Conservation (phyloP, 768 basidiomycete species). For the Suillus lakei region DNA sequence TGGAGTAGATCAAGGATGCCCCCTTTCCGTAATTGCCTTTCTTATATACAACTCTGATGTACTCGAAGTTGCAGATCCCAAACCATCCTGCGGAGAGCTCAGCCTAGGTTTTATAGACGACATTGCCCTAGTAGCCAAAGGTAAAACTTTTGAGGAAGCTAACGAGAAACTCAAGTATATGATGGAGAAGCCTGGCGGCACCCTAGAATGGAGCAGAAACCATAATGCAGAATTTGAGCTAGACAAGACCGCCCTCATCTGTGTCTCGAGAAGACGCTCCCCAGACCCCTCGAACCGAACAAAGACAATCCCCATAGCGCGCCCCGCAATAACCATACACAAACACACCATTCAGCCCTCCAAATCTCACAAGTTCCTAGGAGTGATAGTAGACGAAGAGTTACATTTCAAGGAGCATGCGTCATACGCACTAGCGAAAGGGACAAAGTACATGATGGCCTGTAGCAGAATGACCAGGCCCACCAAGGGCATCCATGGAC, state of each 20-base stretch:
- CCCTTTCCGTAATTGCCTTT: conserved; percentile 29
- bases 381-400: too few species aligned
- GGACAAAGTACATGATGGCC: too few species aligned
- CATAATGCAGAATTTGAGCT: conserved; percentile 6
- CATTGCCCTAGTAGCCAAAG: conserved; percentile 1
- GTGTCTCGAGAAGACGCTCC: not conserved
- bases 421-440: too few species aligned
- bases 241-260: conserved; percentile 4
- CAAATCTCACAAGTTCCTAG: too few species aligned
- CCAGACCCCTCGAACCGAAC: too few species aligned
- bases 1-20: conserved; percentile 38
- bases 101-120: conserved; percentile 14
- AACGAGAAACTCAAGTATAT: conserved; percentile 5
- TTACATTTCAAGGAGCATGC: too few species aligned
- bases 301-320: too few species aligned
- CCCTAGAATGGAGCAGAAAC: not conserved
- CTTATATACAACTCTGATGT: conserved; percentile 35
- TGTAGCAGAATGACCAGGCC: too few species aligned
- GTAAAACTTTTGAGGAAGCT: not conserved
- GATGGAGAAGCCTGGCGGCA: not conserved
- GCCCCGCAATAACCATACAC: too few species aligned
- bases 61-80: conserved; percentile 8
- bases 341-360: too few species aligned
- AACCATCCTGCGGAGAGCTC: not conserved
- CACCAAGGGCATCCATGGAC: too few species aligned